Evolutionary conservation across 148 eudicot genomes (phyloP).

Genomic region (Vaccinium macrocarpon): DNA sequence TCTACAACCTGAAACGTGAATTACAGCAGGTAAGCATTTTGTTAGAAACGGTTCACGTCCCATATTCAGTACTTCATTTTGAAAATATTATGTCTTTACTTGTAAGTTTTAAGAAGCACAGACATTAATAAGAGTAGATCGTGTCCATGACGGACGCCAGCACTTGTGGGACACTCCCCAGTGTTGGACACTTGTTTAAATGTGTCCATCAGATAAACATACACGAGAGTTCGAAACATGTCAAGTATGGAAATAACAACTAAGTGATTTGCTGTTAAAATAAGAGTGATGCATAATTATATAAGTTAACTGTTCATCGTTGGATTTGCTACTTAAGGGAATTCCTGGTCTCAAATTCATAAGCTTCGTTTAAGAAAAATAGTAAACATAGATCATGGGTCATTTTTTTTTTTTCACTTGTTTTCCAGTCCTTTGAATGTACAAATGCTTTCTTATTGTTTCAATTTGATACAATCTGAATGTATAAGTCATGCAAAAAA

Average conservation of each 20-base stretch:
- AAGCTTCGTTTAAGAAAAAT: background rate
- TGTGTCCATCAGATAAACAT: background rate
- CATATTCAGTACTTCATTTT: background rate
- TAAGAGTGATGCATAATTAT: background rate
- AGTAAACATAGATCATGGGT: background rate
- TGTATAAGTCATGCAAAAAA: background rate
- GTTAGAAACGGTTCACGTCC: background rate
- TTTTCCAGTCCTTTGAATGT: background rate
- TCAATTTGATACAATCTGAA: background rate
- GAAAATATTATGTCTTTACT: background rate
- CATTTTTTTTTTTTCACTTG: background rate
- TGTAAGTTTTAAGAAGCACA: background rate
- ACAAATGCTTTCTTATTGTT: background rate
- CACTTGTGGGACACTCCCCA: background rate
- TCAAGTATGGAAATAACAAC: background rate
- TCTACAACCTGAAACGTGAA: constrained; percentile 93
- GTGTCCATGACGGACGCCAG: background rate
- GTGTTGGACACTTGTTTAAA: background rate
- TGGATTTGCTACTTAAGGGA: background rate
- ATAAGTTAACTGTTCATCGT: background rate
- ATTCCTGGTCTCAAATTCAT: background rate
- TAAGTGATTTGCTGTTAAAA: background rate
- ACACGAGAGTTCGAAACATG: background rate
- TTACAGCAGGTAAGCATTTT: constrained; percentile 71
- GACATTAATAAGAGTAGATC: background rate